Percentiles rank a stretch among this genome's conserved stretches.
phyloP scores from a whole-genome alignment of 2,329 filamentous ascomycete genomes.

The Colletotrichum graminicola region DNA sequence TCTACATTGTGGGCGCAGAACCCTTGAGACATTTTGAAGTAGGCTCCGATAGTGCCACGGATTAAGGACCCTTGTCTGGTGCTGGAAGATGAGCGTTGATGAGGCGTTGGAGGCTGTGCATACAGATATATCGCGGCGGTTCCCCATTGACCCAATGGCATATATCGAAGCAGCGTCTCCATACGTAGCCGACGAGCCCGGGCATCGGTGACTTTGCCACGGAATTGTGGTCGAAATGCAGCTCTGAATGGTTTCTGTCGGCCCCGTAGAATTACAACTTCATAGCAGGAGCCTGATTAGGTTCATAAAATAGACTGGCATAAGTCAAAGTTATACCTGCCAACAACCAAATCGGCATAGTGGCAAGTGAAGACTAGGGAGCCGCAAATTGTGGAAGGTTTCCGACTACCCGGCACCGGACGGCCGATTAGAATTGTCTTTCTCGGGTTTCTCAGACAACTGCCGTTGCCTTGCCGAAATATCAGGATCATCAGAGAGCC shows the following conservation, averaged over 20 bases:
- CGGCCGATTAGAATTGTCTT: constrained; percentile 4
- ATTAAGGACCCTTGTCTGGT: background rate
- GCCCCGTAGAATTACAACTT: background rate
- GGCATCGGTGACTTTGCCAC: background rate
- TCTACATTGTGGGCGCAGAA: background rate
- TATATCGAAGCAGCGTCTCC: background rate
- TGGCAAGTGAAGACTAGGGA: background rate
- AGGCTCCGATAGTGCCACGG: background rate
- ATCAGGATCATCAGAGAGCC: constrained; percentile 16
- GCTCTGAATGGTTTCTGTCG: background rate
- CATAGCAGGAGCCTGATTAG: background rate
- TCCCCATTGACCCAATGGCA: background rate
- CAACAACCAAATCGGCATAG: constrained; percentile 2
- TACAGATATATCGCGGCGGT: background rate
- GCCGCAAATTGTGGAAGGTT: constrained; percentile 11
- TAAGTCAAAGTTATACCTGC: background rate
- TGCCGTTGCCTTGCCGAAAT: constrained; percentile 6
- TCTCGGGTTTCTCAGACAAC: constrained; percentile 19
- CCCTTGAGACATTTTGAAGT: background rate
- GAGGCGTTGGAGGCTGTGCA: background rate
- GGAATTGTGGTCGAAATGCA: background rate
- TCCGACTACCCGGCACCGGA: constrained; percentile 27
- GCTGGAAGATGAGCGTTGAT: background rate
- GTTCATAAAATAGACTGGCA: background rate
- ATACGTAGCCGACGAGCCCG: background rate